Base-by-base conservation (phyloP, 768 basidiomycete species). In the Lactarius evosmus region DNA sequence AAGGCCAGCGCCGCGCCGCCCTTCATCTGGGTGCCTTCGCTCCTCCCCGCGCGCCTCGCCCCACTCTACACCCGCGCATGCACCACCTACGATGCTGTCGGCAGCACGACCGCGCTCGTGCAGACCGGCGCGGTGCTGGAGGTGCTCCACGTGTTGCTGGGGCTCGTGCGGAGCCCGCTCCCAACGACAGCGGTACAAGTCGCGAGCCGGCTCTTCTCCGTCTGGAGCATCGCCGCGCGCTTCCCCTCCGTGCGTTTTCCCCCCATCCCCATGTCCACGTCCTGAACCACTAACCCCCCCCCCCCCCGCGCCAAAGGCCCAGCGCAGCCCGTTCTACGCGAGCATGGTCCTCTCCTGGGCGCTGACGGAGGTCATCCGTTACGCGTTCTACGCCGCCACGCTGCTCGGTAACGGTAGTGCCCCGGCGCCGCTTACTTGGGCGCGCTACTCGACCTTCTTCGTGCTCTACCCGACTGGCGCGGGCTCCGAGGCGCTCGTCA, bases 261-360 rank as follows among this genome's bases (percentile, higher is more conserved):
- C 29, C 19, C 22, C 53, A 50, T 54, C 63, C 22, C 40, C 19
- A n/a, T n/a, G n/a, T n/a, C n/a, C n/a, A n/a, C n/a, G n/a, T n/a
- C n/a, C n/a, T n/a, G n/a, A n/a, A n/a, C n/a, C n/a, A n/a, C n/a
- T n/a, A n/a, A n/a, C 25, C 52, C 41, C 30, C 25, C 14, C 1
- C 51, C 25, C 60, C 49, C 34, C 33, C 32, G 56, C 63, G 41
- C 30, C 50, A 32, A 25, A 12, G 85, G 81, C 89, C 30, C 89
- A 85, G 67, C 72, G 78, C 4, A 87, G 84, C 71, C 91, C 97
- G 4, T 72, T 95, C 30, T 98, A 91, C 78, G 83, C 91, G 7
- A 86, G 88, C 56, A 96, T 98, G 93, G 83, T 98, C 59, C 75
- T 96, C 65, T 89, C 95, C 0, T 98, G 97, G 97, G 88, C 91